Evolutionary conservation across 345 rosid species (phyloP).

Genomic region (Draba incana): DNA sequence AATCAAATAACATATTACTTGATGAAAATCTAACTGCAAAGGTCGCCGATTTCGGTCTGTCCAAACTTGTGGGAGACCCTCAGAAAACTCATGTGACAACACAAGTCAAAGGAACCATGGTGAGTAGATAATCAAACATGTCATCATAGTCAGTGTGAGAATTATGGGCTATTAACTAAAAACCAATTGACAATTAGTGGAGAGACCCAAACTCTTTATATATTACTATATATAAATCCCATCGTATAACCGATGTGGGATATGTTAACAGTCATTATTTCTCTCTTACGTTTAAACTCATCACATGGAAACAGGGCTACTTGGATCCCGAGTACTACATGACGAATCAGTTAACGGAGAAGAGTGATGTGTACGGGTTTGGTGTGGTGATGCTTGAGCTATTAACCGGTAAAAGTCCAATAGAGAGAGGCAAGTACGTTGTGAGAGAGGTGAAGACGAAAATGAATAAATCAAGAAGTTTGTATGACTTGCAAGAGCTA

Average conservation of each 20-base stretch:
- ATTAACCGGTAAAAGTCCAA: constrained; percentile 68
- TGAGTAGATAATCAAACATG: constrained; percentile 41
- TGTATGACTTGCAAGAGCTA: constrained; percentile 65
- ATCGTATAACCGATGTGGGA: no score
- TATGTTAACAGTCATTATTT: not conserved
- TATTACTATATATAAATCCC: no score
- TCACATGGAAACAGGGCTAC: constrained; percentile 58
- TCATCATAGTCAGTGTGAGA: no score
- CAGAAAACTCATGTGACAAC: constrained; percentile 79
- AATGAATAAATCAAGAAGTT: constrained; percentile 58
- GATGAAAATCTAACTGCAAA: constrained; percentile 82
- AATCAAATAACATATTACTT: constrained; percentile 78
- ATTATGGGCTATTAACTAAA: no score
- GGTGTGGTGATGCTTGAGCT: constrained; percentile 89
- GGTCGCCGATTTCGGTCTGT: constrained; percentile 94
- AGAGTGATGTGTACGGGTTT: constrained; percentile 94
- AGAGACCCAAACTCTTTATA: no score
- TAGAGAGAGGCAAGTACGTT: constrained; percentile 79
- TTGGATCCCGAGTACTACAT: constrained; percentile 95
- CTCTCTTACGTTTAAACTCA: not conserved
- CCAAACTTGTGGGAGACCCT: constrained; percentile 62
- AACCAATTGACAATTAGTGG: no score
- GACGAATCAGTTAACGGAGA: constrained; percentile 87
- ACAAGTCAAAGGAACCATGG: constrained; percentile 99
- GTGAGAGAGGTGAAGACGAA: constrained; percentile 71